phyloP scores from a whole-genome alignment of 139 green algal species.

The Chlamydomonas sphaeroides region DNA sequence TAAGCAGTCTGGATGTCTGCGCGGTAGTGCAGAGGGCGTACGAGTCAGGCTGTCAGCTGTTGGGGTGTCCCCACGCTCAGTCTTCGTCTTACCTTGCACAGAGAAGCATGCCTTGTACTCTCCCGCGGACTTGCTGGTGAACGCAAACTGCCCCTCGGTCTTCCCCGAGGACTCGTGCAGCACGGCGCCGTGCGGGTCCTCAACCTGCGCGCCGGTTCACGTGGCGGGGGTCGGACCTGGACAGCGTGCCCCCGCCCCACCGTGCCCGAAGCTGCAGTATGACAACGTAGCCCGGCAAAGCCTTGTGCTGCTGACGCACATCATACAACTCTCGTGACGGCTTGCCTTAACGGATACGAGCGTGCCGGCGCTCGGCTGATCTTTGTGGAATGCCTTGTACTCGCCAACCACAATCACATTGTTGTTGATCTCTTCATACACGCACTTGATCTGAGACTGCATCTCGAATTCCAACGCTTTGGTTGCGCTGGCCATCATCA shows the following conservation, averaged over 20 bases:
- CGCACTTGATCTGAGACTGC: constrained; percentile 57
- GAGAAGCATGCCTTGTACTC: constrained; percentile 94
- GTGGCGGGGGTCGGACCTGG: no score
- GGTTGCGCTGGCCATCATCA: no score
- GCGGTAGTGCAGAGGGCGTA: no score
- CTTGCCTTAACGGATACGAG: constrained; percentile 35
- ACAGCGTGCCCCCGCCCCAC: no score
- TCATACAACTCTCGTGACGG: no score
- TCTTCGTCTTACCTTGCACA: constrained; percentile 70
- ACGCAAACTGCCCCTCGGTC: constrained; percentile 78
- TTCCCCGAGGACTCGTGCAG: constrained; percentile 27
- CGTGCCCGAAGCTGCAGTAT: no score
- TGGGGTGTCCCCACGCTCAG: no score
- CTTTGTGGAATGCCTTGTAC: constrained; percentile 59
- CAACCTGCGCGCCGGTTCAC: constrained; percentile 36
- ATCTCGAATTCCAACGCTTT: constrained; percentile 66
- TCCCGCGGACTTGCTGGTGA: constrained; percentile 78
- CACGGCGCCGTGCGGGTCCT: constrained; percentile 31
- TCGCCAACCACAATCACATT: constrained; percentile 68
- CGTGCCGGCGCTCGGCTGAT: constrained; percentile 25
- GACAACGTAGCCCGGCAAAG: no score
- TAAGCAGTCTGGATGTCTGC: constrained; percentile 73
- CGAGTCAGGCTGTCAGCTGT: no score
- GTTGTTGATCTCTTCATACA: constrained; percentile 69
- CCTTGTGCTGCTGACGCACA: no score